Percentiles rank a stretch among this genome's conserved stretches.
Conservation (phyloP, 1,284 basidiomycete genomes). For the Ceratobasidium sp. region DNA sequence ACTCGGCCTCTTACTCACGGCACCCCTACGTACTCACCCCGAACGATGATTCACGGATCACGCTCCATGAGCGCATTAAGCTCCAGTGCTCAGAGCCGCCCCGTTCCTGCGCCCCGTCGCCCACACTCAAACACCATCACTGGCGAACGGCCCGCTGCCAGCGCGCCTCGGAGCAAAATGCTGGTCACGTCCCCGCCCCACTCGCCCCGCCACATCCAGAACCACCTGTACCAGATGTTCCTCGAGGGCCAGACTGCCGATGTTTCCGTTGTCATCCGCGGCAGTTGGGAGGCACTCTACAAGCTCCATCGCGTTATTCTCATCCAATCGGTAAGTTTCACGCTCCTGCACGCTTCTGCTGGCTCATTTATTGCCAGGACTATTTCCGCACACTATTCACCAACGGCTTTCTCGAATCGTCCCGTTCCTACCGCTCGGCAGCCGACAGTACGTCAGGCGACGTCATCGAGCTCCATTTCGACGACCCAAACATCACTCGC, state of each 20-base stretch:
- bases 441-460: slow-evolving; percentile 50
- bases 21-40: background rate
- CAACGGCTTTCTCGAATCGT: slow-evolving; percentile 78
- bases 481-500: slow-evolving; percentile 87
- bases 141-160: slow-evolving; percentile 3
- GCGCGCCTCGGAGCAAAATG: slow-evolving; percentile 13
- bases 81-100: background rate
- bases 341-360: background rate
- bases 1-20: background rate
- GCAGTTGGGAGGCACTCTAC: slow-evolving; percentile 80
- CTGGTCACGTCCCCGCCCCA: slow-evolving; percentile 24
- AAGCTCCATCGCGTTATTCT: slow-evolving; percentile 83
- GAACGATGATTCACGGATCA: slow-evolving; percentile 12
- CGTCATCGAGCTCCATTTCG: slow-evolving; percentile 75
- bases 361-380: slow-evolving; percentile 59
- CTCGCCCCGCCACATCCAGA: slow-evolving; percentile 63
- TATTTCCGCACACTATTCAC: slow-evolving; percentile 89
- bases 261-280: slow-evolving; percentile 72
- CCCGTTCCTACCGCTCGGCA: slow-evolving; percentile 49
- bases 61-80: slow-evolving; percentile 15
- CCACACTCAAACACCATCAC: slow-evolving; percentile 25
- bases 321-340: slow-evolving; percentile 78
- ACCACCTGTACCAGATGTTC: slow-evolving; percentile 79
- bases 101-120: background rate
- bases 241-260: slow-evolving; percentile 78